Evolutionary conservation across 83 land plant genomes (phyloP), one percentile per base, ranked within the genome.

Genomic region (Picea abies): DNA sequence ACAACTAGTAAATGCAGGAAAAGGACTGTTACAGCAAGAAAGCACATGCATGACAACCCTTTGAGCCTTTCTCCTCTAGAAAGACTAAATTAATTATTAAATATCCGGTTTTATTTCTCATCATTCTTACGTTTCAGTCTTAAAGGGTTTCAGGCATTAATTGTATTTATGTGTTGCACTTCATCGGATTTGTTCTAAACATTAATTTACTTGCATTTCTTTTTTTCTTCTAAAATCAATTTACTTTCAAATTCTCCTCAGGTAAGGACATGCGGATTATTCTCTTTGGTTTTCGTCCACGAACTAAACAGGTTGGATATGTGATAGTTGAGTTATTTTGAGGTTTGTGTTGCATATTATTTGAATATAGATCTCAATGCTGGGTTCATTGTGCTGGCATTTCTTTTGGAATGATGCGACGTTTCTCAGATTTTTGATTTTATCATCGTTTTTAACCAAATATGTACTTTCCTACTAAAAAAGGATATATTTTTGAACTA

Each of bases 181-280:
- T 52, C 11, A 52, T 52, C 56, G 12, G 2, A 52, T 52, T 52
- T 52, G 14, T 52, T 52, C 56, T 52, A 52, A 52, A 11, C 10
- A 10, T 52, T 52, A 52, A 52, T 10, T 52, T 3, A 52, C 14
- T 52, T 52, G 7, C 47, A 63, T 20, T 35, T 62, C 60, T 61
- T 84, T 64, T 63, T 72, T n/a, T 80, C 25, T 61, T 63, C 7
- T 80, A n/a, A 41, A 67, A 44, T 75, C 7, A 32, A 66, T 76
- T 3, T 72, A 76, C 58, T 56, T 29, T 70, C 76, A 63, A 12
- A 70, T 76, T 64, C 37, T 80, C 63, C 87, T 78, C 90, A 96
- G 99, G 99, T 22, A 97, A 94, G 86, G 99, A 97, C 87, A 90
- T 95, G 98, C 92, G 99, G 84, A 88, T 93, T 9, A 87, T 94